These are phyloP conservation scores for Pogostemon cablin DNA, from an alignment of 257 asterid species.

Conservation along the genomic window DNA sequence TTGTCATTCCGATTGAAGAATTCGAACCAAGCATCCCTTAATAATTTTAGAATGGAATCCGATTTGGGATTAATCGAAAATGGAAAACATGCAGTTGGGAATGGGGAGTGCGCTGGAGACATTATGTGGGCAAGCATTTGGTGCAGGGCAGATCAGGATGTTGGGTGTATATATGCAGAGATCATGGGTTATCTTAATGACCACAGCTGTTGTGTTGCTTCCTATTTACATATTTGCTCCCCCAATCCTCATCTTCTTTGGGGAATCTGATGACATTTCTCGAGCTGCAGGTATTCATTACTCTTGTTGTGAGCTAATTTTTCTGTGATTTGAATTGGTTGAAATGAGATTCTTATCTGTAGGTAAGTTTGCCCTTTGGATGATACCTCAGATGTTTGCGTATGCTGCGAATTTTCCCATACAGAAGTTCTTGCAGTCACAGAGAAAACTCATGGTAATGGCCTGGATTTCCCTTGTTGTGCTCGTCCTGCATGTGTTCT, in stretches of 20 bases:
- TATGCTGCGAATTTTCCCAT: slow-evolving; percentile 79
- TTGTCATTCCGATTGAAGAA: no score
- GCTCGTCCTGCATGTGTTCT: slow-evolving; percentile 49
- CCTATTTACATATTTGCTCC: slow-evolving; percentile 72
- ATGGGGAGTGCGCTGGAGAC: slow-evolving; percentile 94
- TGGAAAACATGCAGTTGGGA: slow-evolving; percentile 56
- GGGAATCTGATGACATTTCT: slow-evolving; percentile 60
- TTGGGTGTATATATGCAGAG: slow-evolving; percentile 83
- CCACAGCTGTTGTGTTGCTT: slow-evolving; percentile 51
- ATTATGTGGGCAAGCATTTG: slow-evolving; percentile 82
- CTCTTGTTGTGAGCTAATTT: background rate
- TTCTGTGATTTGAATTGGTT: background rate
- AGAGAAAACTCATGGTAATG: slow-evolving; percentile 72
- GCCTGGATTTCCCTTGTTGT: slow-evolving; percentile 63
- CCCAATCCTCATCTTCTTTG: slow-evolving; percentile 62
- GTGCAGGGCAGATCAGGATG: slow-evolving; percentile 80
- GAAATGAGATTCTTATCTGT: slow-evolving; percentile 24
- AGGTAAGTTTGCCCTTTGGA: slow-evolving; percentile 74
- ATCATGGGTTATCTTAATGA: slow-evolving; percentile 74
- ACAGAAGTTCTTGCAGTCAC: slow-evolving; percentile 83
- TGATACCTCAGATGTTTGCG: slow-evolving; percentile 81
- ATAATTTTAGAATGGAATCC: background rate
- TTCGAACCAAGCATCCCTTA: no score
- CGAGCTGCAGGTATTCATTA: slow-evolving; percentile 61
- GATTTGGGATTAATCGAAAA: slow-evolving; percentile 5